Evolutionary conservation across 495 filamentous ascomycete species (phyloP).

Genomic region (Penicillium herquei): DNA sequence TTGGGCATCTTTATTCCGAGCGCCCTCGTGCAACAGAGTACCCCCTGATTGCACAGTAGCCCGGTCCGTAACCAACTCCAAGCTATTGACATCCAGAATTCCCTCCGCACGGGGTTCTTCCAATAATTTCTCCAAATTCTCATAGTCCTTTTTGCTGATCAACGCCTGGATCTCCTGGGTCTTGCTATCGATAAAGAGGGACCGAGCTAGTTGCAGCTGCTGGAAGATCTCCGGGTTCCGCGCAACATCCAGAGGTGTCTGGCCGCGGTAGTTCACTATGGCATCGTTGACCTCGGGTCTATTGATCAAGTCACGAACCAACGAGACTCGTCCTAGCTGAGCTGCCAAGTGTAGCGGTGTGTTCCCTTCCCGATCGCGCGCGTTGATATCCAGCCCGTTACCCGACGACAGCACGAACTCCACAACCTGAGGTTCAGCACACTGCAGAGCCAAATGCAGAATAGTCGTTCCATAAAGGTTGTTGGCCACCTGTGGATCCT

Average conservation of each 20-base stretch:
- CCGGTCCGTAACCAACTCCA: conserved; percentile 81
- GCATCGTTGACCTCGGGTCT: conserved; percentile 83
- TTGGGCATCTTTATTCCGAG: conserved; percentile 76
- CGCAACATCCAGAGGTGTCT: conserved; percentile 83
- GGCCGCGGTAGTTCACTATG: conserved; percentile 83
- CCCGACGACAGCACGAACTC: conserved; percentile 82
- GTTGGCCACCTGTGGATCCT: conserved; percentile 41
- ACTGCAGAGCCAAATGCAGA: conserved; percentile 94
- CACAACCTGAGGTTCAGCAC: conserved; percentile 91
- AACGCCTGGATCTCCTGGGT: conserved; percentile 78
- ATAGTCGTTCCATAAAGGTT: conserved; percentile 78
- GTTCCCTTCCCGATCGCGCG: conserved; percentile 87
- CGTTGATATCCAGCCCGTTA: conserved; percentile 75
- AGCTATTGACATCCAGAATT: conserved; percentile 83
- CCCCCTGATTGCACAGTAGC: conserved; percentile 73
- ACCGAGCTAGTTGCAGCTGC: conserved; percentile 85
- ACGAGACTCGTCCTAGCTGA: conserved; percentile 70
- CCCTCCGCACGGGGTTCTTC: conserved; percentile 81
- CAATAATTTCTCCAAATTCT: conserved; percentile 71
- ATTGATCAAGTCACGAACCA: conserved; percentile 79
- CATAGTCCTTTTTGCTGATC: conserved; percentile 69
- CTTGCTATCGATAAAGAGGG: conserved; percentile 84
- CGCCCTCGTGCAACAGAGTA: conserved; percentile 90
- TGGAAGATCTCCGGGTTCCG: conserved; percentile 93
- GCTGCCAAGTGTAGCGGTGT: conserved; percentile 89